Base-by-base conservation (phyloP, 495 filamentous ascomycete genomes). In the Penicillium lagena region DNA sequence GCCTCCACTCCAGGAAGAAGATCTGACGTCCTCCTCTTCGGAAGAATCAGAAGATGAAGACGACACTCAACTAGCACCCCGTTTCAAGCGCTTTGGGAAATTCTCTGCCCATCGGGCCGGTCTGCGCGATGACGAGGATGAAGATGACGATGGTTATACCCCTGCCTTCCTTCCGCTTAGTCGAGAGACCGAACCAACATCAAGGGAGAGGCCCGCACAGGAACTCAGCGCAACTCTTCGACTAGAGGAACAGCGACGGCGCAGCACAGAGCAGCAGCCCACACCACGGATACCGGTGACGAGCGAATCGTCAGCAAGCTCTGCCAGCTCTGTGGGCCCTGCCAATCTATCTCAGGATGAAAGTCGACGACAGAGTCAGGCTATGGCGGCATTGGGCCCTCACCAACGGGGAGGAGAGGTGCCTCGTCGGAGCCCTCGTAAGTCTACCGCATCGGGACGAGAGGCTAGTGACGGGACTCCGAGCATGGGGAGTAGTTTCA, bases 401-500 rank as follows among this genome's bases (percentile, higher is more conserved):
- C 74, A 76, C 22, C 73, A 82, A 12, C 67, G 75, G 0, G 71
- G 72, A 0, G 71, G 72, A 3, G 80, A 83, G 46, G 52, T 81
- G 15, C 62, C 76, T 5, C 75, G 73, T n/a, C 67, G 75, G 12
- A 85, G 78, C 52, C 78, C 79, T 2, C 68, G 68, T 11, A 67
- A 63, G 33, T 78, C 76, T 40, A 67, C 41, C 10, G 36, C 73
- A 9, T 76, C 72, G 28, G 77, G 70, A 11, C 73, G 79, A 40
- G 84, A 88, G 33, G 76, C 81, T 7, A 95, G 89, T 53, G 89
- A 95, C 47, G 89, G 82, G 3, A 90, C 87, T 2, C 93, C 90
- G 0, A 98, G 94, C 52, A 97, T 97, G 86, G 89, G 91, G 1
- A 96, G 90, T 58, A 96, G 90, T 60, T 98, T 95, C 58, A 96